Conservation (phyloP, 2,329 filamentous ascomycete genomes). For the Alternaria viburni region DNA sequence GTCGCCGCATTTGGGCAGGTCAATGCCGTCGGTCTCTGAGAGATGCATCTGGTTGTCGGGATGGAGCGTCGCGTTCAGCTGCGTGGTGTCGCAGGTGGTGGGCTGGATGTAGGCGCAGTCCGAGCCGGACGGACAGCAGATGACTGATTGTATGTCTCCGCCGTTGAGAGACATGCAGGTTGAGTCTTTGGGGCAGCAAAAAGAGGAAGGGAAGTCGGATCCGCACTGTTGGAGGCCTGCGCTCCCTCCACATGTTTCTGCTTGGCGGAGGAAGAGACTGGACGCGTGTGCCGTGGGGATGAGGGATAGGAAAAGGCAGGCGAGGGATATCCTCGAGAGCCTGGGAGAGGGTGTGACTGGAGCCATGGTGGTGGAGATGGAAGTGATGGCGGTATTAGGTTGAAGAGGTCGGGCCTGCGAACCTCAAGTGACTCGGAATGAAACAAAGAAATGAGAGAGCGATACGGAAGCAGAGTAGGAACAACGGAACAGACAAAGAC, state of each 20-base stretch:
- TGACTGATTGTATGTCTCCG: slow-evolving; percentile 68
- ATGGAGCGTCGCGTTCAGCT: slow-evolving; percentile 65
- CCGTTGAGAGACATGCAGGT: slow-evolving; percentile 64
- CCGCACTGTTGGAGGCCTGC: slow-evolving; percentile 60
- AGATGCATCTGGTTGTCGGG: slow-evolving; percentile 71
- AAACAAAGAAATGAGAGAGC: slow-evolving; percentile 9
- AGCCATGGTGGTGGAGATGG: slow-evolving; percentile 30
- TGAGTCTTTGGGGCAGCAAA: slow-evolving; percentile 67
- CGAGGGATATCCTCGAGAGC: slow-evolving; percentile 41
- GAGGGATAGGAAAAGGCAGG: slow-evolving; percentile 38
- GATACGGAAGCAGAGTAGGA: slow-evolving; percentile 2
- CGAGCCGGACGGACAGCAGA: slow-evolving; percentile 70
- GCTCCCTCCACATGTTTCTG: slow-evolving; percentile 58
- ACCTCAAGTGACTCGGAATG: slow-evolving; percentile 11
- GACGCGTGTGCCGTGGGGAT: slow-evolving; percentile 35
- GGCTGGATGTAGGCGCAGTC: slow-evolving; percentile 68
- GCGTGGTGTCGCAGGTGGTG: slow-evolving; percentile 67
- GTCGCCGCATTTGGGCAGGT: slow-evolving; percentile 64
- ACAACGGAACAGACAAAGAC: slow-evolving; percentile 13
- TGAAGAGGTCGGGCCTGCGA: slow-evolving; percentile 16
- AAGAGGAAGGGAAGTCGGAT: slow-evolving; percentile 63
- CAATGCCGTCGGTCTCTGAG: slow-evolving; percentile 61
- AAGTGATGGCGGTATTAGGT: slow-evolving; percentile 3
- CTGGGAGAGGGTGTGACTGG: slow-evolving; percentile 33
- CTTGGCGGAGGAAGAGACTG: slow-evolving; percentile 38